Base-by-base conservation (phyloP, 208 protist species). In the Trypanosoma caninum region DNA sequence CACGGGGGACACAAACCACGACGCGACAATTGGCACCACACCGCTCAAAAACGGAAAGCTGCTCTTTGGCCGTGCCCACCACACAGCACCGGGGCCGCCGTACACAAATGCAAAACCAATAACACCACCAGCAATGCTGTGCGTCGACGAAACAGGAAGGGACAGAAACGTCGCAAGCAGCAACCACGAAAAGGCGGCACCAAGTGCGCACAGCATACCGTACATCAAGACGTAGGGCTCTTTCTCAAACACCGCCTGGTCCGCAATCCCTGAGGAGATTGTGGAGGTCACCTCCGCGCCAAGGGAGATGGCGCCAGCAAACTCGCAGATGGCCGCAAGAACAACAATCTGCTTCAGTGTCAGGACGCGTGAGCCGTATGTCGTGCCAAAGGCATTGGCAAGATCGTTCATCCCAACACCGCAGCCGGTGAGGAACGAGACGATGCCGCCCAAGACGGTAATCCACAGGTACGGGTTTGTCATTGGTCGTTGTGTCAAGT, bases 361-460 rank as follows among this genome's bases (percentile, higher is more conserved):
- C 30, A 95, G 69, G 13, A 89, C 75, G 59, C 88, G 91, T 10
- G 84, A 62, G 28, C 86, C 87, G 57, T 96, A 92, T 27, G 80
- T 88, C 11, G 93, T 95, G 14, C 81, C 93, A 69, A 97, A 95
- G 54, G 89, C 82, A 63, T 97, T 97, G 58, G 78, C 86, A 20
- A 97, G 75, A 67, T 97, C 93, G 47, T 97, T 97, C 70, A 90
- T 90, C 14, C 89, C 93, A 4, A 94, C 82, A 45, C 86, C 86
- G n/a, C 74, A 73, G 20, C 80, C 84, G 5, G 72, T 84, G 40
- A 92, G 58, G 64, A 96, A 93, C 2, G 83, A 67, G 8, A 93
- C 59, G 25, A 96, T 83, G 53, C 72, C 73, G 38, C 82, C 80
- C n/a, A 90, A 67, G 20, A 91, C 48, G 16, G 77, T 65, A 42